Evolutionary conservation across 176 grass and related monocot genomes (phyloP).

Genomic region (Triticum dicoccoides): DNA sequence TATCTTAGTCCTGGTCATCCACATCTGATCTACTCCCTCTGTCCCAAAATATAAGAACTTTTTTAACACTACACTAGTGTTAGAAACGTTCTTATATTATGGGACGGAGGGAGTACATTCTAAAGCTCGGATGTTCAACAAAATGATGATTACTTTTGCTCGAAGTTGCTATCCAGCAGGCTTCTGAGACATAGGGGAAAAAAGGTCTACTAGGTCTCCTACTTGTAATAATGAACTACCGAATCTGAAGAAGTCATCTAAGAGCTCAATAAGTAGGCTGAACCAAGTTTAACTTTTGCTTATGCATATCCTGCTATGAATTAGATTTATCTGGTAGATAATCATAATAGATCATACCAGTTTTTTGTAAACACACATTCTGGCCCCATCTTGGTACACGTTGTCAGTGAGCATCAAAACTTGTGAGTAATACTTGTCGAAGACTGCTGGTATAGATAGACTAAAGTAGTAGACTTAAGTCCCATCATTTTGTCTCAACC

Average conservation of each 20-base stretch:
- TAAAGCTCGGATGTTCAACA: too few relatives aligned
- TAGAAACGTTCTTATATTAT: too few relatives aligned
- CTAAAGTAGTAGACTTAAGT: neutral
- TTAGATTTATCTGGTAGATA: neutral
- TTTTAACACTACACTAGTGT: too few relatives aligned
- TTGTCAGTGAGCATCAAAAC: too few relatives aligned
- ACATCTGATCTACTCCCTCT: neutral
- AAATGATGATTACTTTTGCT: too few relatives aligned
- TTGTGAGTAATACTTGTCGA: too few relatives aligned
- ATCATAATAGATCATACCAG: neutral
- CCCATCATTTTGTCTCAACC: neutral
- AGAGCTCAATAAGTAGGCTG: too few relatives aligned
- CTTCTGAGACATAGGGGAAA: neutral
- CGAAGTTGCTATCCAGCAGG: too few relatives aligned
- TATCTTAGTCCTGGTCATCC: neutral
- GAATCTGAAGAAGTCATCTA: neutral
- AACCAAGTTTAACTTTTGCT: neutral
- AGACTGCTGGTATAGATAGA: too few relatives aligned
- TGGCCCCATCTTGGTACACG: neutral
- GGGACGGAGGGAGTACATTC: neutral
- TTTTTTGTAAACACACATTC: neutral
- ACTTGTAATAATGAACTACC: neutral
- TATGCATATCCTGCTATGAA: neutral
- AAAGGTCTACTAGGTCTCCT: neutral
- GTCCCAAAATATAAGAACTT: too few relatives aligned